Base-by-base conservation (phyloP, 2,329 filamentous ascomycete genomes). In the Metarhizium brunneum region DNA sequence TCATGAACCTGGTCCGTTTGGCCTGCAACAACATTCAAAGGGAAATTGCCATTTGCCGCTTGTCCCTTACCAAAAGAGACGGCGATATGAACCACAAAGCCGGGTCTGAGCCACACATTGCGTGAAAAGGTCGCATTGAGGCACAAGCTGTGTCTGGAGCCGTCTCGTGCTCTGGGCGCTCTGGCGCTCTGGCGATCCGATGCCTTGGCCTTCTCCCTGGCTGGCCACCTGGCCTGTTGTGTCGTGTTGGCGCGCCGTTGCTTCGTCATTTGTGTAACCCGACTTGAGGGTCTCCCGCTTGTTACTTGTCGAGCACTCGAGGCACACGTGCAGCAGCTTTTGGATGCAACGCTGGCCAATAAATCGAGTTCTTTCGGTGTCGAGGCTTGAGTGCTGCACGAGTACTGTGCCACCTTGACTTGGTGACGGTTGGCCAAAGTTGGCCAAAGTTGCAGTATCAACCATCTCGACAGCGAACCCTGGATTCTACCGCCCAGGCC, bases 341-440 rank as follows among this genome's bases (percentile, higher is more conserved):
- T 50, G 42, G 29, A 48, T 47, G 54, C 29, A 32, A 18, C 50
- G 36, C 55, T 56, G 55, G 48, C 55, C 52, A 56, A 56, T 56
- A 35, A 48, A 48, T 16, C 2, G 45, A 48, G 11, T 2, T 30
- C 2, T n/a, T 30, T 11, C 4, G 20, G 42, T 30, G 42, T 20
- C 42, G 11, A 45, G 42, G n/a, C n/a, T 45, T 20, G 18, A 48
- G 20, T 30, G 20, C 6, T 43, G 30, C 32, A 16, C n/a, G 45
- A 20, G 10, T 48, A 20, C 25, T 48, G 11, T 16, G 25, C 45
- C 2, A 14, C 45, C 25, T 48, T 16, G 45, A 48, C 45, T 30
- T 7, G 16, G 25, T 48, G 25, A 18, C 20, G 20, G 6, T 48
- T 48, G 45, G 6, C 42, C n/a, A 20, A 8, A 20, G 38, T 40